Evolutionary conservation across 495 filamentous ascomycete species (phyloP), one percentile per base, ranked within the genome.

Genomic region (Aspergillus cavernicola): DNA sequence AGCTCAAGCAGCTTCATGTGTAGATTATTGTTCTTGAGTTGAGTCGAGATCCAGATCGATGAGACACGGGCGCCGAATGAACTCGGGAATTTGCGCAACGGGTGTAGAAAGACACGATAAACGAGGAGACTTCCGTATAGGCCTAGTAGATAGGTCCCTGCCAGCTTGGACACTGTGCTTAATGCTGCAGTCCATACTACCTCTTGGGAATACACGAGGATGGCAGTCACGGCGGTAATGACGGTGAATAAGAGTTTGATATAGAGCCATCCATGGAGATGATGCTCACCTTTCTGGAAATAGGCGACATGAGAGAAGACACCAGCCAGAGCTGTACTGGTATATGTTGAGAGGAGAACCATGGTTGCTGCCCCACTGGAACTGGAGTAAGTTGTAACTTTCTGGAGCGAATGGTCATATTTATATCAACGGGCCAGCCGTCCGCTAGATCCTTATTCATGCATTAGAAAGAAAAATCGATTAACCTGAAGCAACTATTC

Each of bases 21-120:
- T 4, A 33, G 32, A 36, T 40, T 28, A 4, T 48, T 22, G 18
- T 52, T 58, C 47, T 6, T 4, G 4, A 28, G 24, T 9, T 28
- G 24, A 4, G 10, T 15, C 0, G 52, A 19, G 24, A 43, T 15
- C 43, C 52, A 79, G 4, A 76, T 53, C 22, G 69, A 73, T 2
- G 35, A 55, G 15, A 54, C 4, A 6, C 52, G 42, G 5, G 52
- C 52, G 5, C 35, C 24, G 15, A 42, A 12, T 4, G 52, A 44
- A 6, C 52, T 44, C 2, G 52, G 52, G 36, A 55, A 55, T 11
- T 26, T 18, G 10, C 18, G 15, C 9, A 55, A 23, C 1, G 52
- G 52, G 15, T 55, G 52, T 6, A 49, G 4, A 2, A 45, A 32
- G 11, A 42, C 3, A 3, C 52, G 35, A 16, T 55, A 55, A 11